A percentile compares a stretch with the other conserved stretches of the same genome.
Evolutionary conservation across 2,329 filamentous ascomycete species (phyloP).

Genomic region (Calonectria leucothoes): DNA sequence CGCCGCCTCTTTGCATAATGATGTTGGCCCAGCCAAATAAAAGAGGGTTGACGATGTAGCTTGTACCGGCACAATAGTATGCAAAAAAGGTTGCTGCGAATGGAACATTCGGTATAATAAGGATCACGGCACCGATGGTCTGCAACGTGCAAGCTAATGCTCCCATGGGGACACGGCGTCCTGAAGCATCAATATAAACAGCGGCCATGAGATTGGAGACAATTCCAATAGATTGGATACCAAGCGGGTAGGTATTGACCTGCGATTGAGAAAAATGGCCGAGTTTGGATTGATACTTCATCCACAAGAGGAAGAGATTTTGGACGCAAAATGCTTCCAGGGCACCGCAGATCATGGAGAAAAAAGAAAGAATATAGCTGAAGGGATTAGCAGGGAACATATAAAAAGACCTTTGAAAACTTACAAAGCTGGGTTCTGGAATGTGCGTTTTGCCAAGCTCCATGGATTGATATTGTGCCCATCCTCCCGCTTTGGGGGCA

Average conservation of each 20-base stretch:
- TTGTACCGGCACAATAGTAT: conserved; percentile 37
- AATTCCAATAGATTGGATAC: conserved; percentile 40
- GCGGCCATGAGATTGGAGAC: conserved; percentile 36
- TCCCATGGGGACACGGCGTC: conserved; percentile 28
- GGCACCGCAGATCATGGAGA: conserved; percentile 43
- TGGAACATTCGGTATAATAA: conserved; percentile 34
- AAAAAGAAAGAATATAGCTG: conserved; percentile 52
- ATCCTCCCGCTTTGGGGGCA: conserved; percentile 47
- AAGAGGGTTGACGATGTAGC: conserved; percentile 41
- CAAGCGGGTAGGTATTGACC: conserved; percentile 42
- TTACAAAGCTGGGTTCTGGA: conserved; percentile 43
- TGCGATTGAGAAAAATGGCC: conserved; percentile 33
- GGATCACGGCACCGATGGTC: conserved; percentile 28
- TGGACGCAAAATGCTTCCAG: conserved; percentile 37
- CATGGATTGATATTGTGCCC: conserved; percentile 47
- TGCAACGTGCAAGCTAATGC: conserved; percentile 30
- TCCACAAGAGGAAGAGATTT: conserved; percentile 39
- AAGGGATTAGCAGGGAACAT: background rate
- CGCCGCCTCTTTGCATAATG: conserved; percentile 39
- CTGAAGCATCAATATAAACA: conserved; percentile 35
- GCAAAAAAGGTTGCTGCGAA: conserved; percentile 34
- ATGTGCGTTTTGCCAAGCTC: conserved; percentile 43
- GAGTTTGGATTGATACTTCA: conserved; percentile 32
- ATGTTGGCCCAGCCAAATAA: conserved; percentile 43
- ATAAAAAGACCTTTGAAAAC: background rate